Conservation (phyloP, 768 basidiomycete species). For the Chalciporus piperatus region DNA sequence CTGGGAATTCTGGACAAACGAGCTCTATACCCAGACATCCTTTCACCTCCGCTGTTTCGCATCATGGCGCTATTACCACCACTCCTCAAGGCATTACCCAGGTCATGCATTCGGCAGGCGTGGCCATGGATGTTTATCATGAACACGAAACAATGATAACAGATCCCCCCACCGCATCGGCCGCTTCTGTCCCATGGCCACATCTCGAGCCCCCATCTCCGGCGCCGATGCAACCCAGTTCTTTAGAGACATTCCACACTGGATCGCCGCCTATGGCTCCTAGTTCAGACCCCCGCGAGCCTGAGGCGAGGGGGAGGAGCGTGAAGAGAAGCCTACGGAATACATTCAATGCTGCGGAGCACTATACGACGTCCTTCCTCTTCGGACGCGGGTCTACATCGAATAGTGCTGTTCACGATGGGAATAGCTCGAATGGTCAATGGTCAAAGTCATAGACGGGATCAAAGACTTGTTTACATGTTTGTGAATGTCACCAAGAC, state of each 20-base stretch:
- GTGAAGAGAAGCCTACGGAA: conserved; percentile 65
- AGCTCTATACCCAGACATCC: conserved; percentile 21
- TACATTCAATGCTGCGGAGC: conserved; percentile 67
- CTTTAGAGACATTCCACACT: conserved; percentile 43
- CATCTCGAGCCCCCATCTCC: conserved; percentile 41
- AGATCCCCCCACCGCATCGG: conserved; percentile 13
- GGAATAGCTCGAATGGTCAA: conserved; percentile 18
- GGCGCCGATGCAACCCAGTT: conserved; percentile 30
- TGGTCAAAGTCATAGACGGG: conserved; percentile 24
- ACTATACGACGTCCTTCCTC: conserved; percentile 61
- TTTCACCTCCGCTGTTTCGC: conserved; percentile 21
- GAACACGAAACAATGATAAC: conserved; percentile 10
- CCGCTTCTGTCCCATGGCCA: conserved; percentile 40
- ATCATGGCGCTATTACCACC: conserved; percentile 18
- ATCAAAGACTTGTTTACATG: neutral
- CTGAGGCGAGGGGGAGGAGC: conserved; percentile 53
- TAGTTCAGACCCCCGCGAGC: conserved; percentile 28
- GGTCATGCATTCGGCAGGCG: conserved; percentile 35
- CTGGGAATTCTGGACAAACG: conserved; percentile 15
- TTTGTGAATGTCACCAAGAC: neutral
- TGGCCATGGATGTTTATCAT: conserved; percentile 20
- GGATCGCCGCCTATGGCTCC: conserved; percentile 32
- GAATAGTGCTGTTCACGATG: conserved; percentile 22
- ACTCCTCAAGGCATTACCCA: conserved; percentile 32
- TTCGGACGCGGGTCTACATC: conserved; percentile 51